Percentiles rank a stretch among this genome's conserved stretches.
Conservation (phyloP, 257 asterid genomes). For the Handroanthus guayacan region DNA sequence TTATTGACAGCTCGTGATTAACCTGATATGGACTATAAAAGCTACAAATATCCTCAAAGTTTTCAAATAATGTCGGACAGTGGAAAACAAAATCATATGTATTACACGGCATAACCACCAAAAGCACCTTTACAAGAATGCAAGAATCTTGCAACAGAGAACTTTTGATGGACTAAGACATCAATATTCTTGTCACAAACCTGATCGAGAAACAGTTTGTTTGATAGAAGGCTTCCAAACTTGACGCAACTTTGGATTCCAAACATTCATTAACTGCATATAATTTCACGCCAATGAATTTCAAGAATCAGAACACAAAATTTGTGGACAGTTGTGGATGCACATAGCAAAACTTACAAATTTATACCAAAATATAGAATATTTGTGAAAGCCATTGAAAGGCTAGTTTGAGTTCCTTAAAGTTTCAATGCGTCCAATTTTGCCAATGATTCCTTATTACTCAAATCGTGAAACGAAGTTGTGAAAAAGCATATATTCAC, state of each 20-base stretch:
- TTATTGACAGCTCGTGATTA: slow-evolving; percentile 12
- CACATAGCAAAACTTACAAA: slow-evolving; percentile 5
- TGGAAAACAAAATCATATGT: slow-evolving; percentile 3
- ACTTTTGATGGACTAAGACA: neutral
- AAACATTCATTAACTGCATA: slow-evolving; percentile 79
- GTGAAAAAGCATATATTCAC: neutral
- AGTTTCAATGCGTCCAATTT: slow-evolving; percentile 9
- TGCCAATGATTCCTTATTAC: neutral
- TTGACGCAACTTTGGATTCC: slow-evolving; percentile 83
- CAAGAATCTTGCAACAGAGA: slow-evolving; percentile 6
- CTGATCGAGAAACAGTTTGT: slow-evolving; percentile 70
- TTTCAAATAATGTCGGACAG: neutral
- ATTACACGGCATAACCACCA: neutral
- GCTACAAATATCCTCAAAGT: neutral
- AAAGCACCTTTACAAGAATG: neutral
- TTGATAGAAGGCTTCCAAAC: slow-evolving; percentile 92
- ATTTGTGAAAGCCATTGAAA: slow-evolving; percentile 14
- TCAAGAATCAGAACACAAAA: slow-evolving; percentile 9
- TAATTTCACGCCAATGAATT: slow-evolving; percentile 24
- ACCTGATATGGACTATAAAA: neutral
- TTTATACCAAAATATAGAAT: neutral
- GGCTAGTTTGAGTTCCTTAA: slow-evolving; percentile 1
- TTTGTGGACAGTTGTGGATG: slow-evolving; percentile 5
- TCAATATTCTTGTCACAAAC: slow-evolving; percentile 44
- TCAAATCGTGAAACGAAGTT: neutral